Evolutionary conservation across 148 eudicot genomes (phyloP).

Genomic region (Arctostaphylos glauca): DNA sequence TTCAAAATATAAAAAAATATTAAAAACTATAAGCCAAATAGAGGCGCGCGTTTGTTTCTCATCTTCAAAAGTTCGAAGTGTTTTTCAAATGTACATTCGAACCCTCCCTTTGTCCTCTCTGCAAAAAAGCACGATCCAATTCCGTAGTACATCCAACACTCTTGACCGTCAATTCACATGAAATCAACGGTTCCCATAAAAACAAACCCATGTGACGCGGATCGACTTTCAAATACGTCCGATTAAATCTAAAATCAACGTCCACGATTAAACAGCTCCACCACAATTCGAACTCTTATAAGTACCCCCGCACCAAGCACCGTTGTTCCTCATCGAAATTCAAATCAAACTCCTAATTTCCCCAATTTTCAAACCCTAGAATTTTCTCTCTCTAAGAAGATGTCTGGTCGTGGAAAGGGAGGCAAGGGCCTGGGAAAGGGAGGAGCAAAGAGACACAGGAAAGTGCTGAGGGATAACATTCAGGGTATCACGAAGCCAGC

Average conservation of each 20-base stretch:
- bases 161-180: background rate
- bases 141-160: background rate
- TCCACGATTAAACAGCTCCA: background rate
- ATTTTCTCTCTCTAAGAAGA: too few relatives aligned
- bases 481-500: too few relatives aligned
- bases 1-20: too few relatives aligned
- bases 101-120: background rate
- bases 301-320: background rate
- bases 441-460: too few relatives aligned
- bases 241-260: constrained; percentile 7
- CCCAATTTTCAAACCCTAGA: too few relatives aligned
- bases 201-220: background rate
- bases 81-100: background rate
- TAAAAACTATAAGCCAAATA: background rate
- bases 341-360: too few relatives aligned
- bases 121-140: background rate
- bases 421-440: too few relatives aligned
- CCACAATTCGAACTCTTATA: constrained; percentile 1
- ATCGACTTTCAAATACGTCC: constrained; percentile 4
- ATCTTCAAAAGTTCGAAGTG: background rate
- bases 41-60: background rate
- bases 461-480: too few relatives aligned
- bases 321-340: too few relatives aligned
- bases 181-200: constrained; percentile 12
- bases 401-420: too few relatives aligned